These are phyloP conservation scores for Beta corolliflora DNA, from an alignment of 179 eudicot species.

Conservation along the genomic window DNA sequence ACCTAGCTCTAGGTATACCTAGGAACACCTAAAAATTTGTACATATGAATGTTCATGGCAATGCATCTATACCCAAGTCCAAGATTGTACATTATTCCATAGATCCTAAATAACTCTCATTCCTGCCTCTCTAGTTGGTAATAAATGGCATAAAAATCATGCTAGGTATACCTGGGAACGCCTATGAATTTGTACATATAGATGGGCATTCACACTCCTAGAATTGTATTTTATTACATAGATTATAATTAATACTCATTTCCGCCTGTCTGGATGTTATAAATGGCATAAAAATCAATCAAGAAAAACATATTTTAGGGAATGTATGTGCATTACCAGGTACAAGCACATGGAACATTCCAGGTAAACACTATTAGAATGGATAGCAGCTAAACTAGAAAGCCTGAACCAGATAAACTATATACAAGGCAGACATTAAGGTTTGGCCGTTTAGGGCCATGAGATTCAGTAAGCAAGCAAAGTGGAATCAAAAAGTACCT, in stretches of 20 bases:
- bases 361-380: not conserved
- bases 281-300: too few species aligned
- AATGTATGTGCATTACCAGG: too few species aligned
- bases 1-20: too few species aligned
- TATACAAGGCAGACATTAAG: not conserved
- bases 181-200: too few species aligned
- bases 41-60: not conserved
- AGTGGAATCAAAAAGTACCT: slow-evolving; percentile 38
- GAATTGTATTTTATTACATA: too few species aligned
- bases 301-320: too few species aligned
- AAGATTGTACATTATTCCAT: not conserved
- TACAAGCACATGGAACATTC: not conserved
- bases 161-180: too few species aligned
- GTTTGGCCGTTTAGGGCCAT: not conserved
- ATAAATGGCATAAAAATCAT: not conserved
- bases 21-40: too few species aligned
- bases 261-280: too few species aligned
- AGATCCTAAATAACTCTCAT: not conserved
- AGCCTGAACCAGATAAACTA: not conserved
- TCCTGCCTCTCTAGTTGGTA: not conserved
- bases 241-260: too few species aligned
- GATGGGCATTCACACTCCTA: too few species aligned
- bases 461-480: not conserved
- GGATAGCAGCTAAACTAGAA: not conserved
- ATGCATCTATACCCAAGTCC: not conserved